phyloP scores from a whole-genome alignment of 352 stramenopile species.

The Globisporangium iwayamae region DNA sequence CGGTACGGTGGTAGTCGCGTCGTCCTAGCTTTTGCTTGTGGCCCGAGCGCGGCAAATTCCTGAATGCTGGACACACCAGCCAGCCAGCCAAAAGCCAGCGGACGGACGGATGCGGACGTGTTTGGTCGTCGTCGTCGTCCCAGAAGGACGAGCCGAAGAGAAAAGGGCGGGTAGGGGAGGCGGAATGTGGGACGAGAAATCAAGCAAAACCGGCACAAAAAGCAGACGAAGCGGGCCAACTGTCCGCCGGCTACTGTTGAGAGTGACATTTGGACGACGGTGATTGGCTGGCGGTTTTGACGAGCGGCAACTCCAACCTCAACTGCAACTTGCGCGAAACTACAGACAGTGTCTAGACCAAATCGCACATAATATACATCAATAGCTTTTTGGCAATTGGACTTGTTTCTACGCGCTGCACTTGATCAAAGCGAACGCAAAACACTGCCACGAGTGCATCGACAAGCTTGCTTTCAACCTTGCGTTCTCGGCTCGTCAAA shows the following conservation, averaged over 20 bases:
- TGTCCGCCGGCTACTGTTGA: slow-evolving; percentile 6
- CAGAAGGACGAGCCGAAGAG: slow-evolving; percentile 4
- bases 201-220: slow-evolving; percentile 14
- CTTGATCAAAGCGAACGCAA: too few species aligned
- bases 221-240: neutral
- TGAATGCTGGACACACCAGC: slow-evolving; percentile 5
- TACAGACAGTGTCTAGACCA: neutral
- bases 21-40: slow-evolving; percentile 3
- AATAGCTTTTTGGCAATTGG: neutral
- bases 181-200: slow-evolving; percentile 14
- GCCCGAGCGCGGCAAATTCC: slow-evolving; percentile 9
- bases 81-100: neutral
- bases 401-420: too few species aligned
- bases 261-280: neutral
- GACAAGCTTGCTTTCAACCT: neutral
- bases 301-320: neutral
- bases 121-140: neutral
- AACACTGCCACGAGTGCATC: neutral
- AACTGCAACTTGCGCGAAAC: slow-evolving; percentile 6
- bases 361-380: neutral
- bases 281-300: neutral
- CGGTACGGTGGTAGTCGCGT: neutral
- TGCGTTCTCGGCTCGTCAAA: neutral
- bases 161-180: neutral
- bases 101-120: neutral